These are phyloP conservation scores for Paspalum notatum DNA, from an alignment of 176 grass and related monocot genomes.

Conservation along the genomic window DNA sequence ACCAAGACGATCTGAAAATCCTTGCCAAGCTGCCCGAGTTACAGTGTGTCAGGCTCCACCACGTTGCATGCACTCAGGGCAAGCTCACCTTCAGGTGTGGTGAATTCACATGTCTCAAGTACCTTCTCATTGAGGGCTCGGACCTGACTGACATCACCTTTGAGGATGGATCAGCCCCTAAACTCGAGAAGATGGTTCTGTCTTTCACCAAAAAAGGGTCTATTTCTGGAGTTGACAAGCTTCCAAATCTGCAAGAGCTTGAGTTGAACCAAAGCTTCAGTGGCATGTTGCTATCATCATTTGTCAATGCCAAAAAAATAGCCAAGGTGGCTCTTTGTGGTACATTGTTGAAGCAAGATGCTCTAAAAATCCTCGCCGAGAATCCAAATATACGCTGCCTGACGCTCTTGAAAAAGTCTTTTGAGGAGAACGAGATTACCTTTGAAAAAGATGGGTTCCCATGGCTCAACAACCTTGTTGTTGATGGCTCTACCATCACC, in stretches of 20 bases:
- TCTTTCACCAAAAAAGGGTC: too few relatives aligned
- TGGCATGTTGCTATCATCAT: not conserved
- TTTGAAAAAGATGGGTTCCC: not conserved
- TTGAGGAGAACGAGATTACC: not conserved
- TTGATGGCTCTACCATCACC: not conserved
- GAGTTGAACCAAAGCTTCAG: not conserved
- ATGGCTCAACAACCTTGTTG: not conserved
- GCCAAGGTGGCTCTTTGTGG: not conserved
- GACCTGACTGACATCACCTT: too few relatives aligned
- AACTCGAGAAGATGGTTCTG: too few relatives aligned
- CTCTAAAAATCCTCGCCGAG: not conserved
- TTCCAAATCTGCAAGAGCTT: slow-evolving; percentile 16
- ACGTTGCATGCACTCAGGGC: too few relatives aligned
- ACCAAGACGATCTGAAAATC: too few relatives aligned
- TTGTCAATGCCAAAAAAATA: not conserved
- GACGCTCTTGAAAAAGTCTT: not conserved
- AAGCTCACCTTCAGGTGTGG: too few relatives aligned
- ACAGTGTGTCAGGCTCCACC: too few relatives aligned
- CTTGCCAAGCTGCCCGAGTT: too few relatives aligned
- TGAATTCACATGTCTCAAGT: too few relatives aligned
- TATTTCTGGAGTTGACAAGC: not conserved
- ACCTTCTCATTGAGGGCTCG: too few relatives aligned
- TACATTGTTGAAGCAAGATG: not conserved
- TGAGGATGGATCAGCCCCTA: too few relatives aligned
- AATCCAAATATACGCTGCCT: not conserved